Evolutionary conservation across 345 rosid species (phyloP), one percentile per base, ranked within the genome.

Genomic region (Eucalyptus victrix): DNA sequence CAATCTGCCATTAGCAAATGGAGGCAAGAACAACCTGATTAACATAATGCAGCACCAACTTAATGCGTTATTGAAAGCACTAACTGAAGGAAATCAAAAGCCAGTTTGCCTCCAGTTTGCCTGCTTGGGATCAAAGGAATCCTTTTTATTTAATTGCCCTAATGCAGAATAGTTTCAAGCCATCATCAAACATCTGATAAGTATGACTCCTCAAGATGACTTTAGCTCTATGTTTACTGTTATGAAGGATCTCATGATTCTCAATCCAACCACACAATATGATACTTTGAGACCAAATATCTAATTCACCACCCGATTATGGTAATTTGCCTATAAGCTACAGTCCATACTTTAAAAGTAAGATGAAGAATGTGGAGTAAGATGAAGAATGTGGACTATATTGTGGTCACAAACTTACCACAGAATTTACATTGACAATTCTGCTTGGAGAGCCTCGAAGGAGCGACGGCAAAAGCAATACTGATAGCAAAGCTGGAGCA

Each of bases 401-500:
- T 88, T 24, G 56, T 44, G 37, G n/a, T 72, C 51, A 47, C 80
- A 80, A 90, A 93, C 99, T 98, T 94, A 98, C 99, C 92, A 98
- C 94, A 87, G 99, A 98, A 92, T 98, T 98, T 90, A 97, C 97
- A 91, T 98, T 98, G 86, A 98, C 92, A 90, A 97, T 94, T 89
- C 99, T 96, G 93, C 99, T 95, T 34, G 99, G 99, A 94, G 98
- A 96, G 67, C 99, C 99, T 90, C 94, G 96, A 90, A 98, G 91
- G 69, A 97, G 96, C 32, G 99, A 98, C 13, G 99, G 99, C 92
- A 98, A 92, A 91, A 97, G 99, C 91, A 97, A 93, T 69, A 97
- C 87, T 19, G 97, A 96, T 92, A 97, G 98, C 90, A 96, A 91
- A 13, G 99, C 96, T 86, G 99, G 99, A 92, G 99, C 99, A 88